These are phyloP conservation scores for Fagus crenata DNA, from an alignment of 306 rosid species.

Conservation along the genomic window DNA sequence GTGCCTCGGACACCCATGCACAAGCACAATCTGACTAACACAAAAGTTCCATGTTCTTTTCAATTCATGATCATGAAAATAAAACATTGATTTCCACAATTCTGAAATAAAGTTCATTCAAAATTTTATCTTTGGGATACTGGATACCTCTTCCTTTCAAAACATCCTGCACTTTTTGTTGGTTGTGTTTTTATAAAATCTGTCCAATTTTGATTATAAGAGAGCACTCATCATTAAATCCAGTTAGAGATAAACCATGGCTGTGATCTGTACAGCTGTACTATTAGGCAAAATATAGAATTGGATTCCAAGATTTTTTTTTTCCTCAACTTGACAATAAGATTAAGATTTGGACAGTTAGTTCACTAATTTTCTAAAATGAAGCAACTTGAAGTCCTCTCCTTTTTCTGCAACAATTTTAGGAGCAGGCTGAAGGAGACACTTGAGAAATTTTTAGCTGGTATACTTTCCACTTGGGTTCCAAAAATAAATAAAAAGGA, in stretches of 20 bases:
- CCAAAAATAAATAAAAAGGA: background rate
- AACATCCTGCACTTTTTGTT: background rate
- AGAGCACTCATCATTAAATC: background rate
- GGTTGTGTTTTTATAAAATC: background rate
- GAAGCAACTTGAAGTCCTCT: background rate
- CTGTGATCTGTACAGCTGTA: background rate
- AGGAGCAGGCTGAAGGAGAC: background rate
- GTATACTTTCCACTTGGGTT: background rate
- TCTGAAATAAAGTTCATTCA: background rate
- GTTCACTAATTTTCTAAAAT: background rate
- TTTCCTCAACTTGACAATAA: background rate
- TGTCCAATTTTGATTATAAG: background rate
- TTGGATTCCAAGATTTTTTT: background rate
- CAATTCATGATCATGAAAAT: background rate
- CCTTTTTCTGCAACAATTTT: background rate
- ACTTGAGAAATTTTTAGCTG: background rate
- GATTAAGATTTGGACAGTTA: background rate
- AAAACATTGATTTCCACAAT: background rate
- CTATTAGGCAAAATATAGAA: background rate
- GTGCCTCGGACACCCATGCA: background rate
- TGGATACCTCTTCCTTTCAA: background rate
- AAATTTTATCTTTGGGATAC: background rate
- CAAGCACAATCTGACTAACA: background rate
- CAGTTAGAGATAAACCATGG: conserved; percentile 4
- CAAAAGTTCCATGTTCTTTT: background rate